Percentiles rank a stretch among this genome's conserved stretches.
Evolutionary conservation across 805 yeast genomes (phyloP).

Genomic region (Starmera quercuum): DNA sequence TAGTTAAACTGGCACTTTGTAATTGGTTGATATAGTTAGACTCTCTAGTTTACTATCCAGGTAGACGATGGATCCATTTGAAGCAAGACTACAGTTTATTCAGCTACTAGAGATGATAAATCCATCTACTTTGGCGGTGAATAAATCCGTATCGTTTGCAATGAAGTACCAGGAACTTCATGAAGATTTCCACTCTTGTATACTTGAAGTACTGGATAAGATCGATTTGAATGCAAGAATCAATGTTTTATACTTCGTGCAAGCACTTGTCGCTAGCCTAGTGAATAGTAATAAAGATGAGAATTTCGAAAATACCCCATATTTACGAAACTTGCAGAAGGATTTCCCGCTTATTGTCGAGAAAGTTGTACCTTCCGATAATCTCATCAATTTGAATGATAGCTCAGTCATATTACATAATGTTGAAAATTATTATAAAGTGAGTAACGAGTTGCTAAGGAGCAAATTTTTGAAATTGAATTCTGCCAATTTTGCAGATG

Average conservation of each 20-base stretch:
- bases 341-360: conserved; percentile 27
- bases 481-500: conserved; percentile 2
- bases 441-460: conserved; percentile 4
- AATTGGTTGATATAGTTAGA: no score
- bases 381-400: conserved; percentile 12
- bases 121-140: conserved; percentile 50
- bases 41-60: no score
- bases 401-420: conserved; percentile 11
- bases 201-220: conserved; percentile 48
- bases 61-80: conserved; percentile 74
- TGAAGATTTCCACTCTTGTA: conserved; percentile 63
- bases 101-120: conserved; percentile 57
- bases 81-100: conserved; percentile 69
- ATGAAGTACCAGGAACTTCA: conserved; percentile 48
- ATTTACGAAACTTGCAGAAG: conserved; percentile 17
- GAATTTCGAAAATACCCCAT: conserved; percentile 9
- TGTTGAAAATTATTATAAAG: conserved; percentile 10
- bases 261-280: conserved; percentile 42
- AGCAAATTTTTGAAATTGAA: conserved; percentile 2
- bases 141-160: conserved; percentile 29
- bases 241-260: conserved; percentile 63
- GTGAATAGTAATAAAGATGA: conserved; percentile 1
- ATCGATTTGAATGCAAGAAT: conserved; percentile 55
- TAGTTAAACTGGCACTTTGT: no score
- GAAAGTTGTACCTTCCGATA: conserved; percentile 27